A percentile compares a stretch with the other conserved stretches of the same genome.
phyloP scores from a whole-genome alignment of 495 filamentous ascomycete species.

The Xanthoparmelia taractica region DNA sequence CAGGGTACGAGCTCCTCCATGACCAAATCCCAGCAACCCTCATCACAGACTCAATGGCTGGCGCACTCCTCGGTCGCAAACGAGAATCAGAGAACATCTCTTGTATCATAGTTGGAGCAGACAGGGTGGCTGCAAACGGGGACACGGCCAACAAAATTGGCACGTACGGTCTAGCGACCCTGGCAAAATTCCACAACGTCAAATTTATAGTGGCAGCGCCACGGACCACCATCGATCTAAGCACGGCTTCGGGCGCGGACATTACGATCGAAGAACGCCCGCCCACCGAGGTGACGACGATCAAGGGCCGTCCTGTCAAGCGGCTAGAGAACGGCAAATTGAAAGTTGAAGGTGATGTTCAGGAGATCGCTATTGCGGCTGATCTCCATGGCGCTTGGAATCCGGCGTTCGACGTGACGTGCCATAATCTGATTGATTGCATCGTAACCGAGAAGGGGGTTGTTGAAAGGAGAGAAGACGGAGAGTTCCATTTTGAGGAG shows the following conservation, averaged over 20 bases:
- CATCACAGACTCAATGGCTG: constrained; percentile 96
- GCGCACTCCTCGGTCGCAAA: constrained; percentile 59
- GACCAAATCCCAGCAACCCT: constrained; percentile 88
- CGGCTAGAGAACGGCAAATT: constrained; percentile 38
- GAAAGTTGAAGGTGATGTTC: constrained; percentile 32
- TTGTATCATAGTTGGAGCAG: constrained; percentile 88
- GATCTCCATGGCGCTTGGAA: constrained; percentile 84
- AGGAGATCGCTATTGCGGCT: constrained; percentile 72
- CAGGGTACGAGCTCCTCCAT: constrained; percentile 90
- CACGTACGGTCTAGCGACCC: constrained; percentile 83
- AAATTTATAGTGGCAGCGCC: constrained; percentile 95
- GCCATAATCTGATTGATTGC: constrained; percentile 76
- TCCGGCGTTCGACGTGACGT: constrained; percentile 92
- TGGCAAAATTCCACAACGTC: constrained; percentile 76
- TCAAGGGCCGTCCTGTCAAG: constrained; percentile 55
- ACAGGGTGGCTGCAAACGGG: constrained; percentile 90
- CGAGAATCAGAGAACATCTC: constrained; percentile 54
- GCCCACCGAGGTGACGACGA: constrained; percentile 66
- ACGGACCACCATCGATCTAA: constrained; percentile 84
- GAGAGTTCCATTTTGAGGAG: constrained; percentile 53
- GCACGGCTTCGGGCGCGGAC: constrained; percentile 61
- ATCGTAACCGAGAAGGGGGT: constrained; percentile 91
- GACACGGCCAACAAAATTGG: constrained; percentile 99
- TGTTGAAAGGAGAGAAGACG: constrained; percentile 65
- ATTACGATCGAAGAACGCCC: constrained; percentile 87